Evolutionary conservation across 495 filamentous ascomycete genomes (phyloP).

Genomic region (Hypoxylon cercidicola): DNA sequence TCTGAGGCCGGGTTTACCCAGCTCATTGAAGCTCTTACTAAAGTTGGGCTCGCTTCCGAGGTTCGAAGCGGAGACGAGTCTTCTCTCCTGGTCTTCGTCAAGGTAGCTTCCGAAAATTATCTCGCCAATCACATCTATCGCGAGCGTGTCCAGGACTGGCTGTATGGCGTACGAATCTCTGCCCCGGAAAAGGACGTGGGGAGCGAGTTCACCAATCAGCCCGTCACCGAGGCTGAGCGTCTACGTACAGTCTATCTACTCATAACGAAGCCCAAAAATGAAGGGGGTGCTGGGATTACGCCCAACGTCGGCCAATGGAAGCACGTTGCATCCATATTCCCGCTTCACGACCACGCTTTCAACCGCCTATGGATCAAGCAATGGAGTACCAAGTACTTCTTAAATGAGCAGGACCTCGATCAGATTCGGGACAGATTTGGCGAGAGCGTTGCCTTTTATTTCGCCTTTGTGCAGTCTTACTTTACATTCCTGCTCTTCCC

Average conservation of each 20-base stretch:
- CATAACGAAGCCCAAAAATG: constrained; percentile 80
- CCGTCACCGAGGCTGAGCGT: constrained; percentile 87
- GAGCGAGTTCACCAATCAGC: constrained; percentile 69
- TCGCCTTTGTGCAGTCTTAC: constrained; percentile 94
- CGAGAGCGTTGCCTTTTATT: constrained; percentile 96
- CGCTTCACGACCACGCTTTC: constrained; percentile 86
- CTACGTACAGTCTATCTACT: constrained; percentile 85
- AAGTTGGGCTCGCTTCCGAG: constrained; percentile 83
- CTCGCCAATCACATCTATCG: constrained; percentile 73
- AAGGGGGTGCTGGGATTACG: constrained; percentile 91
- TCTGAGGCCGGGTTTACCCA: constrained; percentile 78
- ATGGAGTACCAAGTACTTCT: constrained; percentile 84
- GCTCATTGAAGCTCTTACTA: constrained; percentile 75
- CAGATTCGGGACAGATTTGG: constrained; percentile 90
- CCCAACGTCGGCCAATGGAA: constrained; percentile 86
- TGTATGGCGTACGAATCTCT: constrained; percentile 83
- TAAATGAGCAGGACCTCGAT: constrained; percentile 80
- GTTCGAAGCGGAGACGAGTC: constrained; percentile 81
- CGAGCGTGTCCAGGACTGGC: constrained; percentile 90
- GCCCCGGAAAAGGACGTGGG: constrained; percentile 81
- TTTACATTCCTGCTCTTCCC: constrained; percentile 87
- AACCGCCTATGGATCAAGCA: constrained; percentile 91
- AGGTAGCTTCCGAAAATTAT: constrained; percentile 73
- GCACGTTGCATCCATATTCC: constrained; percentile 83
- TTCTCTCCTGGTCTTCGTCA: constrained; percentile 84